A percentile compares a stretch with the other conserved stretches of the same genome.
phyloP scores from a whole-genome alignment of 495 filamentous ascomycete genomes.

The Penicillium goetzii region DNA sequence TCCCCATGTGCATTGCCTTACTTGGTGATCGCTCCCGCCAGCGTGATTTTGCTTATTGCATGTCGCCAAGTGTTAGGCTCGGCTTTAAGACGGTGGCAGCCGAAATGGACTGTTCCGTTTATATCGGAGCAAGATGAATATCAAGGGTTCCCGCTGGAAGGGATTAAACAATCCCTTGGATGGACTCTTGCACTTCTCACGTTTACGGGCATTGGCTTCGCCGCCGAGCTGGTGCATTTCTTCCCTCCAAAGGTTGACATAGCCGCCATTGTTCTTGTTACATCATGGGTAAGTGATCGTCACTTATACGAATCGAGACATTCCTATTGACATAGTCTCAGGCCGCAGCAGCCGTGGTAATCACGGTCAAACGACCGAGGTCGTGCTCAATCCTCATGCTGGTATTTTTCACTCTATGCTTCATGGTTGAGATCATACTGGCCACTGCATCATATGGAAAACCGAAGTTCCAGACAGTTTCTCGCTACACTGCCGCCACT shows the following conservation, averaged over 20 bases:
- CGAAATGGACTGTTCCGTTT: slow-evolving; percentile 56
- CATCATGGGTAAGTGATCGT: slow-evolving; percentile 51
- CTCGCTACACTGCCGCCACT: slow-evolving; percentile 45
- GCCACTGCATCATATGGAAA: slow-evolving; percentile 30
- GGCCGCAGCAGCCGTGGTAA: slow-evolving; percentile 49
- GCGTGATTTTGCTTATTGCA: slow-evolving; percentile 44
- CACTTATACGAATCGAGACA: background rate
- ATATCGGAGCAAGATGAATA: slow-evolving; percentile 44
- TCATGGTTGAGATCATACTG: slow-evolving; percentile 46
- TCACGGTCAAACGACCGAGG: slow-evolving; percentile 53
- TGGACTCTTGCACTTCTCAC: slow-evolving; percentile 46
- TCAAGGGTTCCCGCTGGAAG: slow-evolving; percentile 33
- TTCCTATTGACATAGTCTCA: slow-evolving; percentile 26
- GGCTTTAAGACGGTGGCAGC: slow-evolving; percentile 36
- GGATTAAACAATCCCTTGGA: slow-evolving; percentile 31
- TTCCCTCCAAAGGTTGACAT: slow-evolving; percentile 36
- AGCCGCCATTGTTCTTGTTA: slow-evolving; percentile 35
- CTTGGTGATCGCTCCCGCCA: slow-evolving; percentile 50
- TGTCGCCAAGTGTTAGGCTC: slow-evolving; percentile 39
- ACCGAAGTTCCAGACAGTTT: slow-evolving; percentile 36
- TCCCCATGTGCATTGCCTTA: slow-evolving; percentile 52
- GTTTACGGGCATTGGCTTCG: slow-evolving; percentile 44
- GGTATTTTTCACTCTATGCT: slow-evolving; percentile 36
- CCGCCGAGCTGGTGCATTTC: slow-evolving; percentile 43
- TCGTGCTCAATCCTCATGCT: slow-evolving; percentile 44